Base-by-base conservation (phyloP, 768 basidiomycete genomes). In the Pleurotus giganteus region DNA sequence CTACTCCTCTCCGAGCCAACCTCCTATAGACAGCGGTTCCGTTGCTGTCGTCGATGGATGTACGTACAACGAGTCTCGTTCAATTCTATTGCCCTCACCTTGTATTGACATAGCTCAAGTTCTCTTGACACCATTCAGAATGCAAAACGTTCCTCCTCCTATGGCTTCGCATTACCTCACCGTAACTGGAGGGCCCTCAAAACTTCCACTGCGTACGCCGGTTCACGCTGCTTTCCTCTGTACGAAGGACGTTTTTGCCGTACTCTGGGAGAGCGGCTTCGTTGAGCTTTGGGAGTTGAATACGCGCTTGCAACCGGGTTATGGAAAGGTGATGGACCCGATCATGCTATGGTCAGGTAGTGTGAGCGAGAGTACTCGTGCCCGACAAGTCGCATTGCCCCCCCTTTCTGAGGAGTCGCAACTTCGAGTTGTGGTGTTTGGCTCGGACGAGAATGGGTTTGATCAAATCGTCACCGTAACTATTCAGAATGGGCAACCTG, bases 121-220 rank as follows among this genome's bases (percentile, higher is more conserved):
- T 54, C 81, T 95, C 2, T 74, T 99, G 36, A 99, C 96, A 2
- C 91, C 97, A 13, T 98, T 98, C 79, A 82, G 94, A 36, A 81
- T 84, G 0, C 91, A 96, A 71, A 98, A 97, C 65, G 81, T 96
- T 4, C 97, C 96, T n/a, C 97, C 97, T n/a, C 97, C 97, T 0
- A 95, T 97, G 93, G 90, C 86, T 1, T 87, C 92, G 1, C 76
- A 79, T 57, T 70, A 76, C 57, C 71, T 81, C 9, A 31, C 65
- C 0, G 55, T 75, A 13, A 54, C 57, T 12, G 62, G 69, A 8
- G 60, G 64, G 12, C 42, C 61, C 11, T 57, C 67, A 15, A 52
- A 9, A 17, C 56, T 31, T 57, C 58, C 31, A 47, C 58, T 50
- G n/a, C 68, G 60, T n/a, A 69, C 80, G 0, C 91, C 94, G 0